phyloP scores from a whole-genome alignment of 495 filamentous ascomycete genomes.

The Aspergillus egyptiacus region DNA sequence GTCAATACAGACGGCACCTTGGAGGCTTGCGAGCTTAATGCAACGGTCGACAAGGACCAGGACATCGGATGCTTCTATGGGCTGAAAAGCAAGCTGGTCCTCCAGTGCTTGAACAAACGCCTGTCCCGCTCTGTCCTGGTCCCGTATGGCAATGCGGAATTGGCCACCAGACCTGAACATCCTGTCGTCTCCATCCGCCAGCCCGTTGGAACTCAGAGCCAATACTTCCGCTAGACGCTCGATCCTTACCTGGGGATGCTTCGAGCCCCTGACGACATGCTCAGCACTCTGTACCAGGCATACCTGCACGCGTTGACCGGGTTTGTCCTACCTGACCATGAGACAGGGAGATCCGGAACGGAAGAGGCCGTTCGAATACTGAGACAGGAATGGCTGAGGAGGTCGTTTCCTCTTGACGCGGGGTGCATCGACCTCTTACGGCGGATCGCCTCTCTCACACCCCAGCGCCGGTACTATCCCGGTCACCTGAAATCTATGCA shows the following conservation, averaged over 20 bases:
- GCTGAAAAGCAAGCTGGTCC: conserved; percentile 46
- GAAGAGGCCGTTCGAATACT: conserved; percentile 48
- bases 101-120: conserved; percentile 21
- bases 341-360: conserved; percentile 51
- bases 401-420: conserved; percentile 35
- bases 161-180: too few relatives aligned
- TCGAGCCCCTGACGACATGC: conserved; percentile 39
- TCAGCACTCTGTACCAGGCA: conserved; percentile 41
- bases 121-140: too few relatives aligned
- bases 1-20: conserved; percentile 25
- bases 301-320: conserved; percentile 55
- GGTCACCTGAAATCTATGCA: conserved; percentile 40
- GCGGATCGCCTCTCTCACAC: conserved; percentile 43
- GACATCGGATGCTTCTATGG: conserved; percentile 46
- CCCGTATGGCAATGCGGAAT: too few relatives aligned
- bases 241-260: conserved; percentile 42
- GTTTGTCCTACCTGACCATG: conserved; percentile 46
- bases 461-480: conserved; percentile 50
- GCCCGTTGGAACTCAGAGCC: too few relatives aligned
- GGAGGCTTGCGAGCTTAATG: conserved; percentile 43
- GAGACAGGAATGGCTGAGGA: conserved; percentile 37
- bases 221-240: conserved; percentile 13
- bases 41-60: conserved; percentile 48
- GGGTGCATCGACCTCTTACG: conserved; percentile 34
- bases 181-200: too few relatives aligned